Percentiles rank a stretch among this genome's conserved stretches.
Evolutionary conservation across 495 filamentous ascomycete species (phyloP).

Genomic region (Sphaerosporella brunnea): DNA sequence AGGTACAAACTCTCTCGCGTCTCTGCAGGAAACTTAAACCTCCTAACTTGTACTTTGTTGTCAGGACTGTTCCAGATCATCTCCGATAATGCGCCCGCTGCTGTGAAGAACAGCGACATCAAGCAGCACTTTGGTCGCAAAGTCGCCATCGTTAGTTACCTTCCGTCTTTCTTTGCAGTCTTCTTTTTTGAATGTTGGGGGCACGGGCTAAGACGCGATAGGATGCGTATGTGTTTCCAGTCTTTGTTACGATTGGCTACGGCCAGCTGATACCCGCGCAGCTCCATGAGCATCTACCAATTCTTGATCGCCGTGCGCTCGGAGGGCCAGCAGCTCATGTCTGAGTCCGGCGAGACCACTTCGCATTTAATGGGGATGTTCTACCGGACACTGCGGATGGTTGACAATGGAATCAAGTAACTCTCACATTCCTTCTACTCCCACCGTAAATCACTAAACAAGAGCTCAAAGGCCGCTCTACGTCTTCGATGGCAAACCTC

Average conservation of each 20-base stretch:
- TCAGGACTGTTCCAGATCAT: conserved; percentile 71
- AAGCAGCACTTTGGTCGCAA: conserved; percentile 97
- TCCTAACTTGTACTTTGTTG: too few relatives aligned
- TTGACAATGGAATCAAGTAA: conserved; percentile 92
- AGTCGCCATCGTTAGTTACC: conserved; percentile 51
- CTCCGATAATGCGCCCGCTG: conserved; percentile 76
- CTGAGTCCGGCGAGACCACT: conserved; percentile 82
- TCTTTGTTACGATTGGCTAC: too few relatives aligned
- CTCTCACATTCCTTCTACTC: not conserved
- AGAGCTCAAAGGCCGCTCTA: conserved; percentile 45
- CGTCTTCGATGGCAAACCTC: conserved; percentile 92
- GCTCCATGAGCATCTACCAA: conserved; percentile 97
- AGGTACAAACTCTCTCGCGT: not conserved
- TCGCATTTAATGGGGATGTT: conserved; percentile 99
- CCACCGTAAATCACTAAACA: not conserved
- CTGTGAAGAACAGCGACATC: conserved; percentile 91
- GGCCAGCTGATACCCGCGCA: too few relatives aligned
- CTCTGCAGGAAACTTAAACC: too few relatives aligned
- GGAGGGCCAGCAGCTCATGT: conserved; percentile 87
- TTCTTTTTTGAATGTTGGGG: too few relatives aligned
- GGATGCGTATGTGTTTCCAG: conserved; percentile 66
- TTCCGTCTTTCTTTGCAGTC: too few relatives aligned
- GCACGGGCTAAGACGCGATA: too few relatives aligned
- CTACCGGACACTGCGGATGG: conserved; percentile 92
- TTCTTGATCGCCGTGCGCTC: conserved; percentile 95